phyloP scores from a whole-genome alignment of 2,329 filamentous ascomycete genomes.

The Cucurbitaria berberidis region DNA sequence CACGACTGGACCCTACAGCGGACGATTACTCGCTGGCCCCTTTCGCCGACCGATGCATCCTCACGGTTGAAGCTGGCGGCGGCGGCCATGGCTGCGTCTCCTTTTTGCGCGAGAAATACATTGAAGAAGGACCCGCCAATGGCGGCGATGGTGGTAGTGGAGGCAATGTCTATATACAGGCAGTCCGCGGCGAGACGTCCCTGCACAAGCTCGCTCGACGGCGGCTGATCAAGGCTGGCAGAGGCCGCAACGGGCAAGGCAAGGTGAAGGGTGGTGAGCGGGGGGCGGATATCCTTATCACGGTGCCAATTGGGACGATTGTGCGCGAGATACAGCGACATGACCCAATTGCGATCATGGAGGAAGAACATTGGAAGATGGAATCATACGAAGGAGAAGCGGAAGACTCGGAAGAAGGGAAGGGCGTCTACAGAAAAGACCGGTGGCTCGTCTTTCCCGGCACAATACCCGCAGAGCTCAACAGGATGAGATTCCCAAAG shows the following conservation, averaged over 20 bases:
- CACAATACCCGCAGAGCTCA: conserved; percentile 72
- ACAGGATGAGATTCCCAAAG: conserved; percentile 63
- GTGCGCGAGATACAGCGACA: conserved; percentile 79
- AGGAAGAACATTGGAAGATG: conserved; percentile 46
- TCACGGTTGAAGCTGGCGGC: conserved; percentile 77
- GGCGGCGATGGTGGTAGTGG: conserved; percentile 93
- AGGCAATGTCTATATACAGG: conserved; percentile 93
- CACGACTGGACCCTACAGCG: conserved; percentile 74
- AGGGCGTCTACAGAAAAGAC: conserved; percentile 59
- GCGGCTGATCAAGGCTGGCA: conserved; percentile 74
- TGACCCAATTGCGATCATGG: conserved; percentile 77
- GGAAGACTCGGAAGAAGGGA: conserved; percentile 36
- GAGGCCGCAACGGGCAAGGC: conserved; percentile 80
- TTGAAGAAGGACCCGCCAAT: conserved; percentile 88
- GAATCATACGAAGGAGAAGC: conserved; percentile 26
- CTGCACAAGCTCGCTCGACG: conserved; percentile 87
- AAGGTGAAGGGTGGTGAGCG: conserved; percentile 75
- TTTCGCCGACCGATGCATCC: conserved; percentile 84
- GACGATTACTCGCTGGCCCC: conserved; percentile 82
- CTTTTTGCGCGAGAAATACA: conserved; percentile 88
- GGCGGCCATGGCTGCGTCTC: conserved; percentile 95
- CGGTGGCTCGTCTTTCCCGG: conserved; percentile 91
- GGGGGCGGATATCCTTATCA: conserved; percentile 85
- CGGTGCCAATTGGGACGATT: conserved; percentile 91
- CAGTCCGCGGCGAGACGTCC: conserved; percentile 87